Conservation (phyloP, 2,329 filamentous ascomycete species). For the Anthostomella pinea region DNA sequence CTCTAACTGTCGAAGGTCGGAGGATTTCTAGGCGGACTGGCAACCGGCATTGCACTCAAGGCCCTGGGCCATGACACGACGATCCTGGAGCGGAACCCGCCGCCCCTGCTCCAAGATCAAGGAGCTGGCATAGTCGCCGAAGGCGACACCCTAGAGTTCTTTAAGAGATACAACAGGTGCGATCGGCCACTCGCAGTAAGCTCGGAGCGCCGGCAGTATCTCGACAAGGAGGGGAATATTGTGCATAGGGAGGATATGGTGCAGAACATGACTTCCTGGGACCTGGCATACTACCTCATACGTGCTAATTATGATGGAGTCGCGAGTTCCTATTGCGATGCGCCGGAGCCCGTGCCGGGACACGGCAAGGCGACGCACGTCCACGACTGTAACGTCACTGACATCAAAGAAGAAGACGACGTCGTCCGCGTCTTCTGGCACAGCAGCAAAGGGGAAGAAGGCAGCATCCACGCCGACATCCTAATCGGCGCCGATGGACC, state of each 20-base stretch:
- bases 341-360: constrained; percentile 20
- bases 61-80: constrained; percentile 40
- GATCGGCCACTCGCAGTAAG: constrained; percentile 31
- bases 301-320: constrained; percentile 43
- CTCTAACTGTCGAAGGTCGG: constrained; percentile 33
- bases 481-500: constrained; percentile 44
- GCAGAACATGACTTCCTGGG: constrained; percentile 49
- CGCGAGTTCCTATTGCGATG: constrained; percentile 31
- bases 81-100: constrained; percentile 43
- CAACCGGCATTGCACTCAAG: constrained; percentile 38
- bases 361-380: constrained; percentile 31
- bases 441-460: constrained; percentile 31
- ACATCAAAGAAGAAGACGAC: constrained; percentile 24
- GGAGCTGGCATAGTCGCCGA: constrained; percentile 47
- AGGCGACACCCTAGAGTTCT: constrained; percentile 40
- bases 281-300: constrained; percentile 42
- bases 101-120: constrained; percentile 44
- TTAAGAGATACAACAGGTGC: constrained; percentile 39
- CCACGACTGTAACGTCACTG: constrained; percentile 34
- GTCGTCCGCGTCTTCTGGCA: constrained; percentile 32
- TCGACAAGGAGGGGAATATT: constrained; percentile 31
- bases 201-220: constrained; percentile 33
- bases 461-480: constrained; percentile 33
- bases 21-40: constrained; percentile 40
- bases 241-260: constrained; percentile 32